Evolutionary conservation across 2,329 filamentous ascomycete genomes (phyloP), one percentile per base, ranked within the genome.

Genomic region (Trichoderma afroharzianum): DNA sequence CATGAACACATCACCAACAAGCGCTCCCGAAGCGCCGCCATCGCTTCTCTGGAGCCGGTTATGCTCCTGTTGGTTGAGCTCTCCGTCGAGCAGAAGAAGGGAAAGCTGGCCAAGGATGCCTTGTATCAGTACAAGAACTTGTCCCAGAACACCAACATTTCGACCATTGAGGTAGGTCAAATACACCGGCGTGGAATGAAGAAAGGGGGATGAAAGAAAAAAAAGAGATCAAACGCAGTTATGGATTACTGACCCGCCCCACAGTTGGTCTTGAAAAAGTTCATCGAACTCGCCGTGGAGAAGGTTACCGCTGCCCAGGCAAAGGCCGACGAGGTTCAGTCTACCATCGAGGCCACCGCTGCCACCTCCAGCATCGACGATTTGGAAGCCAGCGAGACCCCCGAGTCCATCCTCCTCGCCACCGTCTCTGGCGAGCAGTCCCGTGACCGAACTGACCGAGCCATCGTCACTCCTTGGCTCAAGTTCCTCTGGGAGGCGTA

Each of bases 71-170:
- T 99, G 80, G 95, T 99, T 79, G 94, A 98, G 84, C 90, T 98
- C 72, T 97, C 93, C 76, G 96, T 99, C 79, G 95, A 98, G 80
- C 91, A 98, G 79, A 94, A 96, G 85, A 99, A 98, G 86, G 96
- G 96, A 78, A 99, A 99, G 85, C 89, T 96, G 73, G 96, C 95
- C 83, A 99, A 99, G 88, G 96, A 99, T 85, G 96, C 96, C 73
- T 88, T 99, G 63, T 99, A 98, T 83, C 96, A 98, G 83, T 99
- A 99, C 89, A 99, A 99, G 88, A 99, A 99, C 83, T 98, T 98
- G 77, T 95, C 95, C 70, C 96, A 99, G 83, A 99, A 99, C 86
- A 97, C 95, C 77, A 98, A 98, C 81, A 94, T 99, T 76, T 94
- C 90, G 78, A 99, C 96, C 73, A 99, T 99, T 82, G 96, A 98